phyloP scores from a whole-genome alignment of 169 alveolate species.

The Plasmodium falciparum region DNA sequence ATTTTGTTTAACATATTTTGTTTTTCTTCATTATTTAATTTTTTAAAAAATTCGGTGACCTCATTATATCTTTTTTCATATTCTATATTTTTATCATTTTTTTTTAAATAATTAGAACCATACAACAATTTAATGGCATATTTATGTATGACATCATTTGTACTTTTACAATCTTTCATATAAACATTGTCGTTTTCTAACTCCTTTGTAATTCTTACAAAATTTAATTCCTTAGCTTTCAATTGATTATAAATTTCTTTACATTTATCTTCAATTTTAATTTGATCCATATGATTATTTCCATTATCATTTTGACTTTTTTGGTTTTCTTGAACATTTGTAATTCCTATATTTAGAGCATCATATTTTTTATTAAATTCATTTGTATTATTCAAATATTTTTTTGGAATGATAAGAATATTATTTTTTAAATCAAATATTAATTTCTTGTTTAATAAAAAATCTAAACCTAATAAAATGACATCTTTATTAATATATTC shows the following conservation, averaged over 20 bases:
- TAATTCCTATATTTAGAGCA: too few relatives aligned
- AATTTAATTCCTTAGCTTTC: slow-evolving; percentile 46
- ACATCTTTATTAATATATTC: slow-evolving; percentile 28
- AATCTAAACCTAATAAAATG: slow-evolving; percentile 50
- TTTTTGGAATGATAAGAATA: not conserved
- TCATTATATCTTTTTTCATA: slow-evolving; percentile 49
- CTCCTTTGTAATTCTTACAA: slow-evolving; percentile 51
- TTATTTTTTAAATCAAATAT: slow-evolving; percentile 46
- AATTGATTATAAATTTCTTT: slow-evolving; percentile 38
- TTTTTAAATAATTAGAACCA: slow-evolving; percentile 27
- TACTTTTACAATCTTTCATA: slow-evolving; percentile 66
- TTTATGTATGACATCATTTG: slow-evolving; percentile 55
- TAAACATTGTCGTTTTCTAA: slow-evolving; percentile 38
- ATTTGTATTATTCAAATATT: not conserved
- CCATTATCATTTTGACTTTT: not conserved
- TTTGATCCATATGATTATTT: slow-evolving; percentile 19
- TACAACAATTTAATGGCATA: slow-evolving; percentile 60
- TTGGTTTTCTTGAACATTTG: not conserved
- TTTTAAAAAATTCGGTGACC: slow-evolving; percentile 35
- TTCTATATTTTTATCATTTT: slow-evolving; percentile 14
- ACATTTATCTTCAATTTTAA: slow-evolving; percentile 17
- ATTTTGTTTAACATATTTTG: slow-evolving; percentile 65
- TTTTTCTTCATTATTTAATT: slow-evolving; percentile 51
- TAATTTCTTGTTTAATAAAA: slow-evolving; percentile 18
- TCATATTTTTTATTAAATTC: not conserved